Evolutionary conservation across 1,284 basidiomycete genomes (phyloP).

Genomic region (Fomitopsis pinicola): DNA sequence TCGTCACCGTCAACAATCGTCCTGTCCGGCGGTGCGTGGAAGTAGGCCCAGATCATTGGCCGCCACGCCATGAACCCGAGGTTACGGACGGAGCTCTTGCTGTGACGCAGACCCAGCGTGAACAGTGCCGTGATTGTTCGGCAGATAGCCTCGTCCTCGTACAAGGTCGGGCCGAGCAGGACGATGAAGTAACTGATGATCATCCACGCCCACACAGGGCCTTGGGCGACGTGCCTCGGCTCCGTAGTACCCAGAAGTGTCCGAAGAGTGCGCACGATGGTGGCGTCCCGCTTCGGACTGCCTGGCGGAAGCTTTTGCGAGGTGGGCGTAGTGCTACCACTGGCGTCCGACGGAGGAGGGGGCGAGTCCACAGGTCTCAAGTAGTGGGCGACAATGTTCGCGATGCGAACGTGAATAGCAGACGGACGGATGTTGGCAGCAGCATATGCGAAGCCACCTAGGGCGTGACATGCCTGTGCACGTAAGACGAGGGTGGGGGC

Average conservation of each 20-base stretch:
- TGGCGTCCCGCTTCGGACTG: slow-evolving; percentile 36
- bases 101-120: slow-evolving; percentile 50
- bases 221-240: slow-evolving; percentile 57
- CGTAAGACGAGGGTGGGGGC: slow-evolving; percentile 59
- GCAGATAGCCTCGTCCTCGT: slow-evolving; percentile 40
- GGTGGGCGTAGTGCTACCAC: slow-evolving; percentile 6
- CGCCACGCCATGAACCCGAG: slow-evolving; percentile 62
- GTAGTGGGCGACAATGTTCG: slow-evolving; percentile 41
- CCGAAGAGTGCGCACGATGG: slow-evolving; percentile 59
- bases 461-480: slow-evolving; percentile 65
- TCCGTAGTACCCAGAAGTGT: slow-evolving; percentile 52
- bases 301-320: neutral
- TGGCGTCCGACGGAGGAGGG: slow-evolving; percentile 17
- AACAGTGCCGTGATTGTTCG: slow-evolving; percentile 47
- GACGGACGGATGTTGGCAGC: slow-evolving; percentile 42
- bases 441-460: slow-evolving; percentile 61
- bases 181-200: slow-evolving; percentile 60
- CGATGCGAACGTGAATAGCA: slow-evolving; percentile 45
- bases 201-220: slow-evolving; percentile 69
- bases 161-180: slow-evolving; percentile 53
- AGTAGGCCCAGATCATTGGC: slow-evolving; percentile 56
- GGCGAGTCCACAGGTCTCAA: slow-evolving; percentile 32
- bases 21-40: slow-evolving; percentile 39
- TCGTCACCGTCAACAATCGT: slow-evolving; percentile 26
- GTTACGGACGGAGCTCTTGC: slow-evolving; percentile 56